phyloP scores from a whole-genome alignment of 2,329 filamentous ascomycete species.

The Fusarium verticillioides region DNA sequence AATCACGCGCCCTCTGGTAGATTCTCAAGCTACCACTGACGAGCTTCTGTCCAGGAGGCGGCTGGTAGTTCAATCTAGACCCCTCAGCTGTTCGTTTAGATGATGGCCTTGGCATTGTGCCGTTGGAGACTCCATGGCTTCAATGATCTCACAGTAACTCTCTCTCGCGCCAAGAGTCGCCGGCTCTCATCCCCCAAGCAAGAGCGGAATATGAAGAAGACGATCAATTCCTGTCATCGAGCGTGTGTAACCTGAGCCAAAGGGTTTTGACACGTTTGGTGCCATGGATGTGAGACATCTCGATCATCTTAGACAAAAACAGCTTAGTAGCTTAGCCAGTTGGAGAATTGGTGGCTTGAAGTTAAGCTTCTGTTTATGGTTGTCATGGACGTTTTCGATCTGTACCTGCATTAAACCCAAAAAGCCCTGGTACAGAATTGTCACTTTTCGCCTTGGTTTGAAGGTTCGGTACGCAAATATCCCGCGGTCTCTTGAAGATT shows the following conservation, averaged over 20 bases:
- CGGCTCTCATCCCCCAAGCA: fast-evolving
- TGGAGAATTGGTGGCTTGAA: not conserved
- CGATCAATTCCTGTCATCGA: not conserved
- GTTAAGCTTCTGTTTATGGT: slow-evolving; percentile 21
- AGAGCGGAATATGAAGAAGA: not conserved
- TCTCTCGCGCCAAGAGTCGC: not conserved
- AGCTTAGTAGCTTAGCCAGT: not conserved
- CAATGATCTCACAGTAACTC: fast-evolving
- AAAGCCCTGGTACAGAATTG: not conserved
- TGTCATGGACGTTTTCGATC: not conserved
- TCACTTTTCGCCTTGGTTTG: too few relatives aligned
- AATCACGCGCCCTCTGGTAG: fast-evolving
- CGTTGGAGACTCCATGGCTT: not conserved
- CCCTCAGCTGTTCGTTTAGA: not conserved
- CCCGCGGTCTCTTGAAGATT: not conserved
- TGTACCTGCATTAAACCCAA: not conserved
- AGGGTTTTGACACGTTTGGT: not conserved
- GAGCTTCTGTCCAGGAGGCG: too few relatives aligned
- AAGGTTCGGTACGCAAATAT: too few relatives aligned
- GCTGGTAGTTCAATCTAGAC: too few relatives aligned
- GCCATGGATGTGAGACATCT: not conserved
- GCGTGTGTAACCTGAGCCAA: too few relatives aligned
- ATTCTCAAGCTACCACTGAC: not conserved
- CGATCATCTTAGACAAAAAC: not conserved
- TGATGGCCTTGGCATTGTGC: too few relatives aligned